A percentile compares a stretch with the other conserved stretches of the same genome.
Conservation (phyloP, 2,329 filamentous ascomycete species). For the Plectosphaerella sp. region DNA sequence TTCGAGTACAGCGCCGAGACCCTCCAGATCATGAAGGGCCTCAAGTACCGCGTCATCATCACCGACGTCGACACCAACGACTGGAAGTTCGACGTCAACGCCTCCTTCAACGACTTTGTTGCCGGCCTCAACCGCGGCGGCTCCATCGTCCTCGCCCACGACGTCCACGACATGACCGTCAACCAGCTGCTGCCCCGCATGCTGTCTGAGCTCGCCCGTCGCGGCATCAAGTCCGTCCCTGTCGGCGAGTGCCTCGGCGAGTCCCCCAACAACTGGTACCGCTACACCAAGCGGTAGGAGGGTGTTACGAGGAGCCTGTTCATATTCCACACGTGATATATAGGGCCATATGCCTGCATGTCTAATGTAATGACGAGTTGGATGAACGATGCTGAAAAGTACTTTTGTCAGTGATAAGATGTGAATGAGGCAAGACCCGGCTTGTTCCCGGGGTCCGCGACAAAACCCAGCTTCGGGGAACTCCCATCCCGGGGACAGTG, state of each 20-base stretch:
- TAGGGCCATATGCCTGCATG: too few relatives aligned
- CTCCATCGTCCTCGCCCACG: slow-evolving; percentile 40
- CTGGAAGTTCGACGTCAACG: slow-evolving; percentile 42
- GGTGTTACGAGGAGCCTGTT: too few relatives aligned
- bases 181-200: slow-evolving; percentile 21
- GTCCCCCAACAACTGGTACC: slow-evolving; percentile 9
- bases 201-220: slow-evolving; percentile 31
- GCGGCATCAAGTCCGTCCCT: slow-evolving; percentile 21
- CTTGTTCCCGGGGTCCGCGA: too few relatives aligned
- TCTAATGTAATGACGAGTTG: too few relatives aligned
- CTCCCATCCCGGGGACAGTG: too few relatives aligned
- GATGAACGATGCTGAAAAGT: too few relatives aligned
- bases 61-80: slow-evolving; percentile 58
- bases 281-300: slow-evolving; percentile 3
- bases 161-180: slow-evolving; percentile 37
- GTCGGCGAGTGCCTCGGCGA: slow-evolving; percentile 10
- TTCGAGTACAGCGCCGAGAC: slow-evolving; percentile 33
- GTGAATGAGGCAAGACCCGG: too few relatives aligned
- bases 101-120: slow-evolving; percentile 36
- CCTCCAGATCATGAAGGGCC: slow-evolving; percentile 23
- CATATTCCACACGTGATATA: too few relatives aligned
- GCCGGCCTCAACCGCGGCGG: slow-evolving; percentile 11
- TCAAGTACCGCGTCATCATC: slow-evolving; percentile 52
- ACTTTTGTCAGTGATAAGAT: too few relatives aligned
- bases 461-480: too few relatives aligned